phyloP scores from a whole-genome alignment of 345 rosid species.

The Geranium rotundifolium region DNA sequence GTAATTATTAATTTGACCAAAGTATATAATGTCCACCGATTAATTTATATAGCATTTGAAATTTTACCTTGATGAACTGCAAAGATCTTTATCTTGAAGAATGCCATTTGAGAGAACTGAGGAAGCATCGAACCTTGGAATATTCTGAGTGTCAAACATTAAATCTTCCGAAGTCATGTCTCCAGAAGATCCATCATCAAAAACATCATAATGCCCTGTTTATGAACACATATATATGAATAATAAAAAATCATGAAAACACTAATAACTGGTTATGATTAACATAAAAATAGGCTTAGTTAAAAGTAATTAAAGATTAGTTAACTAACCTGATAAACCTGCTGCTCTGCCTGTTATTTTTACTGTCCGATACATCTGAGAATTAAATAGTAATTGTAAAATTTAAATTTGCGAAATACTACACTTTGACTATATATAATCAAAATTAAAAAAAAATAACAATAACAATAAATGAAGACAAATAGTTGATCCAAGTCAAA shows the following conservation, averaged over 20 bases:
- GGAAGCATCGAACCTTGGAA: slow-evolving; percentile 31
- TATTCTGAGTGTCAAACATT: slow-evolving; percentile 45
- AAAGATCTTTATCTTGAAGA: slow-evolving; percentile 32
- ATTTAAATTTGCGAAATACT: too few species aligned
- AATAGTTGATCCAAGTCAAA: background rate
- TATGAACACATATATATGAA: background rate
- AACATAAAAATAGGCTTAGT: background rate
- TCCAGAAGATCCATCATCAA: slow-evolving; percentile 65
- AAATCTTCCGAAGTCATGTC: slow-evolving; percentile 84
- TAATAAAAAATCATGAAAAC: background rate
- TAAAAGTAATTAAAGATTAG: too few species aligned
- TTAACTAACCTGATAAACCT: slow-evolving; percentile 38
- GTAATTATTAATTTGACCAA: too few species aligned
- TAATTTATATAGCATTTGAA: background rate
- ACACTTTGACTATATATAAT: too few species aligned
- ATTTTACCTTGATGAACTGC: slow-evolving; percentile 43
- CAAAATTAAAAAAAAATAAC: too few species aligned
- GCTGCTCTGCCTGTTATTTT: slow-evolving; percentile 65
- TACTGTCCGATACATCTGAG: slow-evolving; percentile 66
- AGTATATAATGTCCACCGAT: background rate
- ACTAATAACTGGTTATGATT: background rate
- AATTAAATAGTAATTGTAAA: background rate
- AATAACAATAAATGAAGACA: too few species aligned
- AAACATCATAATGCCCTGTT: slow-evolving; percentile 55
- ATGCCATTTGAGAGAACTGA: slow-evolving; percentile 18